Percentiles rank a stretch among this genome's conserved stretches.
Evolutionary conservation across 2,329 filamentous ascomycete species (phyloP).

Genomic region (Raffaelea albimanens): DNA sequence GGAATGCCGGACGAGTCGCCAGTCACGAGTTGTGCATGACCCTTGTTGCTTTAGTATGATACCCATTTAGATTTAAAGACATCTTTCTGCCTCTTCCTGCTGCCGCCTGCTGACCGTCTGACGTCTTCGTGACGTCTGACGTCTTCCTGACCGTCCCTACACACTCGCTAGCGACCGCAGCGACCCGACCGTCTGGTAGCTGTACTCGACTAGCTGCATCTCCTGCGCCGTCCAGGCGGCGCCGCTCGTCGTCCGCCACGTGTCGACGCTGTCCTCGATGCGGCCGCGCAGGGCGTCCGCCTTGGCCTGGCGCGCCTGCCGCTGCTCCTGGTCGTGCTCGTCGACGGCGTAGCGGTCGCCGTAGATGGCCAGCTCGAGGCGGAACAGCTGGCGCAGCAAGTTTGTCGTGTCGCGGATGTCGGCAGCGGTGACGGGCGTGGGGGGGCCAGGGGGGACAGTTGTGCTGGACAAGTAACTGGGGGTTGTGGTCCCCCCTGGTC

Average conservation of each 20-base stretch:
- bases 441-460: too few species aligned
- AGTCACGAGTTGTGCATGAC: too few species aligned
- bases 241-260: constrained; percentile 1
- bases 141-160: too few species aligned
- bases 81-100: too few species aligned
- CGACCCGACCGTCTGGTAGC: not conserved
- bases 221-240: constrained; percentile 5
- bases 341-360: constrained; percentile 7
- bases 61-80: too few species aligned
- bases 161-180: not conserved
- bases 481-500: too few species aligned
- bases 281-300: constrained; percentile 7
- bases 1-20: too few species aligned
- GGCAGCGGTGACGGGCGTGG: not conserved
- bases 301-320: constrained; percentile 2
- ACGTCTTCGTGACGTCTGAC: too few species aligned
- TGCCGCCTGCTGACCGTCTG: too few species aligned
- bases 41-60: too few species aligned
- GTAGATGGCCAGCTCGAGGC: constrained; percentile 10
- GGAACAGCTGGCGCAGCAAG: constrained; percentile 10
- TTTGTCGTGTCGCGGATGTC: constrained; percentile 9
- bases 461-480: too few species aligned
- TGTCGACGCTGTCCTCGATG: constrained; percentile 5
- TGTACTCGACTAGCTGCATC: constrained; percentile 4
- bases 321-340: not conserved